Percentiles rank a stretch among this genome's conserved stretches.
Evolutionary conservation across 139 green algal genomes (phyloP).

Genomic region (Haematococcus lacustris): DNA sequence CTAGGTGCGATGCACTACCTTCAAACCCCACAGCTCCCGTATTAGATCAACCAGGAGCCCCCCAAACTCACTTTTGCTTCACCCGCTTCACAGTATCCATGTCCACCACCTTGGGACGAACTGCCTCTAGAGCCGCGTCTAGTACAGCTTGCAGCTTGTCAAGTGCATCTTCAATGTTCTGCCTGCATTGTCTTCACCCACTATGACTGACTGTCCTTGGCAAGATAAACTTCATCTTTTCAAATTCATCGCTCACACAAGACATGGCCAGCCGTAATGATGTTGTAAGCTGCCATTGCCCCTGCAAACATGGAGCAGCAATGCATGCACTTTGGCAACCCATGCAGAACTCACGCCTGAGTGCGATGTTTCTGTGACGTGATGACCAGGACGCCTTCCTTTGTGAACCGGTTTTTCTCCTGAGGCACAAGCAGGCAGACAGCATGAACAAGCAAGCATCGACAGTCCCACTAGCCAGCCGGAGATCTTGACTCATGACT

Average conservation of each 20-base stretch:
- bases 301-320: too few relatives aligned
- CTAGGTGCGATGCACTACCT: too few relatives aligned
- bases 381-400: constrained; percentile 83
- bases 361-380: constrained; percentile 76
- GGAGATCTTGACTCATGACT: too few relatives aligned
- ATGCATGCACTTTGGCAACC: too few relatives aligned
- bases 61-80: constrained; percentile 60
- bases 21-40: constrained; percentile 74
- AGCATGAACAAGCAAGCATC: too few relatives aligned
- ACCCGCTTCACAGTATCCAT: constrained; percentile 48
- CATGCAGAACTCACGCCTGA: constrained; percentile 79
- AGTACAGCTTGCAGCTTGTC: constrained; percentile 83
- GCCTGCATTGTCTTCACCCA: constrained; percentile 79
- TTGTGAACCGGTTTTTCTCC: constrained; percentile 92
- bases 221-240: too few relatives aligned
- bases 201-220: too few relatives aligned
- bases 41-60: constrained; percentile 83
- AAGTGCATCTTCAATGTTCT: constrained; percentile 86
- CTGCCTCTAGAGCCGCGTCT: constrained; percentile 65
- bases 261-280: too few relatives aligned
- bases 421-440: too few relatives aligned
- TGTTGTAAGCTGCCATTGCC: too few relatives aligned
- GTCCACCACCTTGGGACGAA: constrained; percentile 67
- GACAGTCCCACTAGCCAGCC: too few relatives aligned
- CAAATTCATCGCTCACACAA: too few relatives aligned